A percentile compares a stretch with the other conserved stretches of the same genome.
Conservation (phyloP, 2,329 filamentous ascomycete species). For the Ophiocordyceps robertsii region DNA sequence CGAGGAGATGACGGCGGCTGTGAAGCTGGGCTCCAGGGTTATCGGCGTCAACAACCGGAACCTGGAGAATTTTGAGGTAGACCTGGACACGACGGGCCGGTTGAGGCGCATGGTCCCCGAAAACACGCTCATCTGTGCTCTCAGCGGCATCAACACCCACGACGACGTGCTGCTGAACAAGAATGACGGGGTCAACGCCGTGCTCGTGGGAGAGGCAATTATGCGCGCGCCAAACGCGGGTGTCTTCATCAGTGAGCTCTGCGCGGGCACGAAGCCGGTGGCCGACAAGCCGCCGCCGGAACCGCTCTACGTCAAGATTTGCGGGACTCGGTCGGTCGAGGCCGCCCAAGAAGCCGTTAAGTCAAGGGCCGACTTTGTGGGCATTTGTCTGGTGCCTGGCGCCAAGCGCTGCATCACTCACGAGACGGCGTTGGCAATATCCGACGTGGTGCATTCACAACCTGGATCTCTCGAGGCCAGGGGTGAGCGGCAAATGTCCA, state of each 20-base stretch:
- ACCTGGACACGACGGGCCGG: conserved; percentile 80
- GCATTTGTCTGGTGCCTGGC: conserved; percentile 79
- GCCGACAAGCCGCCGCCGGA: conserved; percentile 21
- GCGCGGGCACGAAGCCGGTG: conserved; percentile 40
- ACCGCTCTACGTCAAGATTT: conserved; percentile 76
- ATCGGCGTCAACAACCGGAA: conserved; percentile 98
- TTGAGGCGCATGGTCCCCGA: conserved; percentile 77
- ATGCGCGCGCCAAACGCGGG: conserved; percentile 82
- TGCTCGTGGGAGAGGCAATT: conserved; percentile 88
- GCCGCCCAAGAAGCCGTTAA: conserved; percentile 70
- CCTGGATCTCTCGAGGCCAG: conserved; percentile 27
- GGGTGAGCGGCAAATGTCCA: conserved; percentile 12
- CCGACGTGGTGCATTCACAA: conserved; percentile 61
- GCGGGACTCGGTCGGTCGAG: conserved; percentile 74
- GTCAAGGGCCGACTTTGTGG: conserved; percentile 81
- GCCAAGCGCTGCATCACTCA: conserved; percentile 68
- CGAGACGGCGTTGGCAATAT: conserved; percentile 70
- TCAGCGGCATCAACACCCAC: conserved; percentile 85
- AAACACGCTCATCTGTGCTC: conserved; percentile 77
- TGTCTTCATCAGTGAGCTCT: conserved; percentile 71
- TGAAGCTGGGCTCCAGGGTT: conserved; percentile 74
- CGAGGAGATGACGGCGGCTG: conserved; percentile 81
- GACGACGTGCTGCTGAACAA: conserved; percentile 82
- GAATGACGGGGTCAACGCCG: conserved; percentile 78
- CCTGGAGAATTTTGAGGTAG: conserved; percentile 90